Evolutionary conservation across 2,329 filamentous ascomycete genomes (phyloP).

Genomic region (Verticillium isaacii): DNA sequence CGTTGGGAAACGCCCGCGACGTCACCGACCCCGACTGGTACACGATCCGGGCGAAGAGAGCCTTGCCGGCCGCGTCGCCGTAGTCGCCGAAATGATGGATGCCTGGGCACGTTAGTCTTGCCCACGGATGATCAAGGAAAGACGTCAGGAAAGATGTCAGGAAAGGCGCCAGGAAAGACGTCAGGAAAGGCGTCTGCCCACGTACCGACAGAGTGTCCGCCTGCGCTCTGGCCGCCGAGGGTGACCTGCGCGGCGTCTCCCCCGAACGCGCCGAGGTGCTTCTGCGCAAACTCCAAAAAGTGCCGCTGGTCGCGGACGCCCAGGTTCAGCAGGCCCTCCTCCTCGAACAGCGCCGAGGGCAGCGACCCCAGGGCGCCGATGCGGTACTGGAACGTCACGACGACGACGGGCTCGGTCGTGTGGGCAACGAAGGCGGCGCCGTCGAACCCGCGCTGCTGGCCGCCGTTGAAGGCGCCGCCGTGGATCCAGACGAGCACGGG

Average conservation of each 20-base stretch:
- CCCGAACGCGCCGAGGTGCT: slow-evolving; percentile 47
- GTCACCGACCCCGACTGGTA: slow-evolving; percentile 32
- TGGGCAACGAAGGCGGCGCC: slow-evolving; percentile 17
- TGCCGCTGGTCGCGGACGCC: slow-evolving; percentile 49
- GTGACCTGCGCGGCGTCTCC: slow-evolving; percentile 47
- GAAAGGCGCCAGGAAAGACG: no score
- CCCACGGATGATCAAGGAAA: slow-evolving; percentile 17
- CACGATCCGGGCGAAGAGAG: slow-evolving; percentile 26
- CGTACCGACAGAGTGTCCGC: slow-evolving; percentile 31
- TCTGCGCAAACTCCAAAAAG: slow-evolving; percentile 48
- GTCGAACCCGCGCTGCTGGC: slow-evolving; percentile 1
- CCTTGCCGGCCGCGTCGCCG: slow-evolving; percentile 20
- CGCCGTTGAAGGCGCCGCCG: slow-evolving; percentile 4
- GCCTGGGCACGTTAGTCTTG: slow-evolving; percentile 10
- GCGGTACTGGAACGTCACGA: slow-evolving; percentile 22
- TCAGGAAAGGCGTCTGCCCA: slow-evolving; percentile 27
- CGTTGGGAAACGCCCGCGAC: slow-evolving; percentile 28
- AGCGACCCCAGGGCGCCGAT: slow-evolving; percentile 30
- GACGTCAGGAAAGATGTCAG: not conserved
- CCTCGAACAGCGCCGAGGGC: slow-evolving; percentile 34
- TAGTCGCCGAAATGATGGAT: slow-evolving; percentile 34
- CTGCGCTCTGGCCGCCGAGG: slow-evolving; percentile 50
- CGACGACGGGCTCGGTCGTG: slow-evolving; percentile 18
- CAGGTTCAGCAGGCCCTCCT: slow-evolving; percentile 39
- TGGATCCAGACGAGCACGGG: slow-evolving; percentile 12